phyloP scores from a whole-genome alignment of 2,329 filamentous ascomycete genomes.

The Colletotrichum tabaci region DNA sequence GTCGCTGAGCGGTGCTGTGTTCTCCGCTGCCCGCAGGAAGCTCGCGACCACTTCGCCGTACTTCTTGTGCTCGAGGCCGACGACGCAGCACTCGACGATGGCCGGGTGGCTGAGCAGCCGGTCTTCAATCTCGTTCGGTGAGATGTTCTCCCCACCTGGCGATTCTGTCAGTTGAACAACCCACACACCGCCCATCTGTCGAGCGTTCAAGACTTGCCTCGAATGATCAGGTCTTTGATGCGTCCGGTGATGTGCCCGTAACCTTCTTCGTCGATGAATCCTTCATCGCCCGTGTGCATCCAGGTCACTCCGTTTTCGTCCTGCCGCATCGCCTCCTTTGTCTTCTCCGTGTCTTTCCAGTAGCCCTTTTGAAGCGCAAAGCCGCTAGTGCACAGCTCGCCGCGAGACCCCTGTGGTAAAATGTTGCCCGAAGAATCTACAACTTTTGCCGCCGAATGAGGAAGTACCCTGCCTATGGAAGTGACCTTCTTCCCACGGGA shows the following conservation, averaged over 20 bases:
- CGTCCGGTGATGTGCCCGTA: constrained; percentile 72
- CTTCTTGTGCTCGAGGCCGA: too few relatives aligned
- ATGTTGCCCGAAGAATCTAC: constrained; percentile 69
- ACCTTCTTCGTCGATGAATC: constrained; percentile 61
- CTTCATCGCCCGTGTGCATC: constrained; percentile 70
- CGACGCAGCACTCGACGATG: too few relatives aligned
- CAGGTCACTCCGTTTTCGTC: constrained; percentile 62
- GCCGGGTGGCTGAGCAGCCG: too few relatives aligned
- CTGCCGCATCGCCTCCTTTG: constrained; percentile 46
- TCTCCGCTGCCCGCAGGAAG: too few relatives aligned
- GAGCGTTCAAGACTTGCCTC: not conserved
- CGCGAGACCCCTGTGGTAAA: constrained; percentile 67
- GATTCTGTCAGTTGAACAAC: too few relatives aligned
- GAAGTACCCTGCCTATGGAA: constrained; percentile 74
- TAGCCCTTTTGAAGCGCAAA: constrained; percentile 73
- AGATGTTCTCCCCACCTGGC: too few relatives aligned
- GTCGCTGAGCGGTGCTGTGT: too few relatives aligned
- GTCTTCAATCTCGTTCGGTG: too few relatives aligned
- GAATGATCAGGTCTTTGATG: constrained; percentile 69
- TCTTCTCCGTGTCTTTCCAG: constrained; percentile 66
- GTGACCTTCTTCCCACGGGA: constrained; percentile 74
- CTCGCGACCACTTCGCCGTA: too few relatives aligned
- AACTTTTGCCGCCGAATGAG: constrained; percentile 74
- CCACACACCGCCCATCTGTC: too few relatives aligned
- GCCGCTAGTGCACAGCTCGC: constrained; percentile 76